Evolutionary conservation across 192 early-diverging fungal species (phyloP).

Genomic region (Coemansia sp.): DNA sequence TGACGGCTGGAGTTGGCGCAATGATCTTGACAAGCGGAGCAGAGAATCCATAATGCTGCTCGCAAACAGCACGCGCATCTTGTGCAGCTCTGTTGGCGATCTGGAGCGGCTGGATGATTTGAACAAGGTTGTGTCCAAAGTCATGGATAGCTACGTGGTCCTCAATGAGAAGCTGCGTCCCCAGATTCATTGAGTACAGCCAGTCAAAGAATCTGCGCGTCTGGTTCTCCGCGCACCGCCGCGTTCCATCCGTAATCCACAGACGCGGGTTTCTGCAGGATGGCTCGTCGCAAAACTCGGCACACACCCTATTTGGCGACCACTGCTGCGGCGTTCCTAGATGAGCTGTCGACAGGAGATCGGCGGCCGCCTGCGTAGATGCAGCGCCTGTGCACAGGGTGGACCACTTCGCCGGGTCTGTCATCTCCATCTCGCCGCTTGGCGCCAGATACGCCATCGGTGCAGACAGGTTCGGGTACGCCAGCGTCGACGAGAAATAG

Average conservation of each 20-base stretch:
- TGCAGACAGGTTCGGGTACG: slow-evolving; percentile 38
- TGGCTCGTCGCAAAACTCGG: slow-evolving; percentile 45
- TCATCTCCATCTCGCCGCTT: slow-evolving; percentile 53
- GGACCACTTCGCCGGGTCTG: slow-evolving; percentile 36
- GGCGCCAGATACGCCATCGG: slow-evolving; percentile 51
- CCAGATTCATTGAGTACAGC: slow-evolving; percentile 62
- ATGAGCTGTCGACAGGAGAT: not conserved
- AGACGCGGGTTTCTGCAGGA: slow-evolving; percentile 47
- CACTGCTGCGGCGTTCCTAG: slow-evolving; percentile 36
- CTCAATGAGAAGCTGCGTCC: slow-evolving; percentile 63
- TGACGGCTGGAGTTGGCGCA: slow-evolving; percentile 49
- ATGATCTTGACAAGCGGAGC: slow-evolving; percentile 54
- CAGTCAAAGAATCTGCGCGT: slow-evolving; percentile 60
- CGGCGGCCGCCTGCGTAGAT: not conserved
- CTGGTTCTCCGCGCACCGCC: slow-evolving; percentile 50
- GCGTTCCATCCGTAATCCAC: slow-evolving; percentile 48
- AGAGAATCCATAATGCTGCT: slow-evolving; percentile 52
- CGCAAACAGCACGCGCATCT: slow-evolving; percentile 50
- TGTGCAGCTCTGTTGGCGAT: slow-evolving; percentile 56
- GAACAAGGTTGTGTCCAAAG: slow-evolving; percentile 56
- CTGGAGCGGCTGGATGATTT: slow-evolving; percentile 57
- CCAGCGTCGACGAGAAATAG: slow-evolving; percentile 41
- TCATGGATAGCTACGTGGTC: slow-evolving; percentile 62
- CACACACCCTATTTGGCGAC: slow-evolving; percentile 37
- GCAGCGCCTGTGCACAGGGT: not conserved